These are phyloP conservation scores for Oryza brachyantha DNA, from an alignment of 176 grass and related monocot species.

Conservation along the genomic window DNA sequence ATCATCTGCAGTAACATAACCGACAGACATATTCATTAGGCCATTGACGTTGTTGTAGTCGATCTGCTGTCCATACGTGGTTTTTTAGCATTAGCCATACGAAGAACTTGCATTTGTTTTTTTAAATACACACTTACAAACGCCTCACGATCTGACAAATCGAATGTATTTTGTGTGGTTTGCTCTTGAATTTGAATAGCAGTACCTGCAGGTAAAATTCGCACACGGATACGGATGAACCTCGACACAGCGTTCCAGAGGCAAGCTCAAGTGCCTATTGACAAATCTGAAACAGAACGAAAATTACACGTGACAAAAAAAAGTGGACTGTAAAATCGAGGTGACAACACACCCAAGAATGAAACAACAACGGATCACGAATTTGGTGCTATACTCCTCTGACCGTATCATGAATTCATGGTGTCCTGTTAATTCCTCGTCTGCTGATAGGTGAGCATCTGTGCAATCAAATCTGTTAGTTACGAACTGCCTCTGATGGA, in stretches of 20 bases:
- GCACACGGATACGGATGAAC: neutral
- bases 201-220: neutral
- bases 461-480: neutral
- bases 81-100: too few species aligned
- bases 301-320: constrained; percentile 35
- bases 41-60: too few species aligned
- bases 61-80: too few species aligned
- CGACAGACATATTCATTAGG: too few species aligned
- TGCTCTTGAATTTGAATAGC: neutral
- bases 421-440: neutral
- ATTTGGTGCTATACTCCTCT: neutral
- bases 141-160: too few species aligned
- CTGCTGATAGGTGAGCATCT: neutral
- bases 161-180: too few species aligned
- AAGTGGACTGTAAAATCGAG: neutral
- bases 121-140: too few species aligned
- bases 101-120: too few species aligned
- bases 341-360: constrained; percentile 20
- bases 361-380: constrained; percentile 31
- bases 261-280: neutral
- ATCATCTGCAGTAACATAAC: too few species aligned
- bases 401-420: neutral
- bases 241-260: neutral
- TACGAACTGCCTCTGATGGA: constrained; percentile 50
- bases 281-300: constrained; percentile 24